These are phyloP conservation scores for Lolium multiflorum DNA, from an alignment of 176 grass and related monocot genomes.

Conservation along the genomic window DNA sequence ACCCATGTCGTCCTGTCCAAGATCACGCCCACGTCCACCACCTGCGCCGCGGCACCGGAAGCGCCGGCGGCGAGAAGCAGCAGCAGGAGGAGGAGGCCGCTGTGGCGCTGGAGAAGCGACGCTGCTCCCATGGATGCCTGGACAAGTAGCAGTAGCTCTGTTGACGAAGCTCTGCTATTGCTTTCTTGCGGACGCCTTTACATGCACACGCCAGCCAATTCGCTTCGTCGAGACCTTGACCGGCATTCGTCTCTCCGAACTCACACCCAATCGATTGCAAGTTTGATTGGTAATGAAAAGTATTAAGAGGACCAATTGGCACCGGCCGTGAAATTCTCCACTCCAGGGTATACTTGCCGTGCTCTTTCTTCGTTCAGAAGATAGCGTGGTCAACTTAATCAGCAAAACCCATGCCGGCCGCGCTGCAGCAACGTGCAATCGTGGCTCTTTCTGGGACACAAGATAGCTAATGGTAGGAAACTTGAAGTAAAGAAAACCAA, in stretches of 20 bases:
- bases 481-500: background rate
- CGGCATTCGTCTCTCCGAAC: background rate
- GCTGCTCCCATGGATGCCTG: too few relatives aligned
- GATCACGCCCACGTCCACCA: constrained; percentile 78
- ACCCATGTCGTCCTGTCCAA: constrained; percentile 55
- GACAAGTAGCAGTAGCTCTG: background rate
- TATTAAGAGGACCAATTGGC: background rate
- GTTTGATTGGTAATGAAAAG: background rate
- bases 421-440: background rate
- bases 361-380: background rate
- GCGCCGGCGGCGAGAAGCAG: background rate
- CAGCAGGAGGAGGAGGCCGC: background rate
- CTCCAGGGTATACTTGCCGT: background rate
- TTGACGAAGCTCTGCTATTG: background rate
- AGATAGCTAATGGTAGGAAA: background rate
- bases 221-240: background rate
- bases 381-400: constrained; percentile 19
- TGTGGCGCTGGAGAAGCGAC: background rate
- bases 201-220: background rate
- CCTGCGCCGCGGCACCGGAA: background rate
- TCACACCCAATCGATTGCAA: background rate
- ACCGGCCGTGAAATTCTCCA: background rate
- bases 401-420: background rate
- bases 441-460: background rate
- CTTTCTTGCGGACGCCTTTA: background rate